Base-by-base conservation (phyloP, 2,329 filamentous ascomycete genomes). In the Anisogramma anomala region DNA sequence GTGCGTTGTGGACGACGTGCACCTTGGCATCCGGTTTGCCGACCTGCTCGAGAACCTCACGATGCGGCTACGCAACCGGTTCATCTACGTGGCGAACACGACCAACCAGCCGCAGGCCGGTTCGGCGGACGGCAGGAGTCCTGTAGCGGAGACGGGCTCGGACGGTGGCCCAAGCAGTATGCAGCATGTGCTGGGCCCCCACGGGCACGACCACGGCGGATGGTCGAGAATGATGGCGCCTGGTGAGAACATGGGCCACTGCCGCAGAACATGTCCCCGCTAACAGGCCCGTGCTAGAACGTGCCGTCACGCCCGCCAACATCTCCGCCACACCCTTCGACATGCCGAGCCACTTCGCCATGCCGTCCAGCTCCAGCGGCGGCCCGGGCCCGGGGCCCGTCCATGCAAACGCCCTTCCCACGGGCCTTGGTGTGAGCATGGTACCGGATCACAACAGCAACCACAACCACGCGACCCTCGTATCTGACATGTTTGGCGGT, bases 1-100 rank as follows among this genome's bases (percentile, higher is more conserved):
- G 50, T 87, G 82, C 48, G 82, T 88, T 6, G 84, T 89, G 3
- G 84, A 91, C 53, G 84, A 91, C 50, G 83, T 89, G 6, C 84
- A 91, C 56, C 70, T 91, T 4, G 84, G 82, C n/a, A 86, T 83
- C 45, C 75, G 84, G 6, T 91, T 91, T 52, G 83, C 84, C 14
- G 83, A 88, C 53, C 71, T 89, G 35, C 73, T 89, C n/a, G 79
- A 87, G 53, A 84, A 80, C 1, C 64, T 91, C 30, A 87, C 82
- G 0, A 79, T 79, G 46, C 72, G 83, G 18, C 69, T 89, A 48
- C 74, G 83, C 40, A 78, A 79, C 50, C 74, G 82, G 6, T 85
- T 91, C 52, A 86, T 77, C 56, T 83, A 69, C 61, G 80, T 63
- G 48, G 72, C 75, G 5, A 66, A 67, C 4, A 62, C 66, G 19